These are phyloP conservation scores for Ceratopteris richardii DNA, from an alignment of 75 land plant species.

Conservation along the genomic window DNA sequence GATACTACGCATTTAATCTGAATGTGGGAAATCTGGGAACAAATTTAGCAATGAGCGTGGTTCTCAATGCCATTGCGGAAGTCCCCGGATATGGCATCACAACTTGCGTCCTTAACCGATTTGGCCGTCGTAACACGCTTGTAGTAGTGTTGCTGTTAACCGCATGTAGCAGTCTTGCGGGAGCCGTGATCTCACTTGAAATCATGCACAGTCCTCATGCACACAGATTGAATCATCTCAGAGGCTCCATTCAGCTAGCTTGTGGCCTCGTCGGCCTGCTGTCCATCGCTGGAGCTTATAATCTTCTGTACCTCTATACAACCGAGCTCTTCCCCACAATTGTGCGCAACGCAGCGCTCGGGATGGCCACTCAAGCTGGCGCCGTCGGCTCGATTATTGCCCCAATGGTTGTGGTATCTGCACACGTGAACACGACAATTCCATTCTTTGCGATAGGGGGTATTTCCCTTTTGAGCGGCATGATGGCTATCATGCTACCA, in stretches of 20 bases:
- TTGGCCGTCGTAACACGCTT: too few species aligned
- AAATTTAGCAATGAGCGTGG: slow-evolving; percentile 60
- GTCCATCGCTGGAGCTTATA: slow-evolving; percentile 82
- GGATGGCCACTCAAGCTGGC: slow-evolving; percentile 52
- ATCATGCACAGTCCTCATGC: slow-evolving; percentile 24
- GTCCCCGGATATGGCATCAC: slow-evolving; percentile 39
- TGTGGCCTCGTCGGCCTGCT: slow-evolving; percentile 65
- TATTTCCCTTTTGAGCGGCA: slow-evolving; percentile 43
- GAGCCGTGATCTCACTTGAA: slow-evolving; percentile 2
- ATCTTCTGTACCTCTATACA: slow-evolving; percentile 71
- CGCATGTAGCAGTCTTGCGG: too few species aligned
- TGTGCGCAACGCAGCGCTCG: slow-evolving; percentile 83
- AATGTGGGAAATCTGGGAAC: slow-evolving; percentile 76
- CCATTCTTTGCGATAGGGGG: slow-evolving; percentile 60
- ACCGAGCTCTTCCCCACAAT: slow-evolving; percentile 86
- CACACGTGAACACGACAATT: slow-evolving; percentile 19
- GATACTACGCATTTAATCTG: slow-evolving; percentile 80
- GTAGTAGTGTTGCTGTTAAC: too few species aligned
- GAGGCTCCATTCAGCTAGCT: too few species aligned
- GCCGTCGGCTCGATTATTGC: slow-evolving; percentile 71
- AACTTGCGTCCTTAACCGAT: too few species aligned
- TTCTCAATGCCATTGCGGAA: slow-evolving; percentile 61
- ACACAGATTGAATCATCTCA: too few species aligned
- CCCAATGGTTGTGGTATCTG: slow-evolving; percentile 67
- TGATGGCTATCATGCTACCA: slow-evolving; percentile 47